Conservation (phyloP, 2,329 filamentous ascomycete genomes). For the Tothia fuscella region DNA sequence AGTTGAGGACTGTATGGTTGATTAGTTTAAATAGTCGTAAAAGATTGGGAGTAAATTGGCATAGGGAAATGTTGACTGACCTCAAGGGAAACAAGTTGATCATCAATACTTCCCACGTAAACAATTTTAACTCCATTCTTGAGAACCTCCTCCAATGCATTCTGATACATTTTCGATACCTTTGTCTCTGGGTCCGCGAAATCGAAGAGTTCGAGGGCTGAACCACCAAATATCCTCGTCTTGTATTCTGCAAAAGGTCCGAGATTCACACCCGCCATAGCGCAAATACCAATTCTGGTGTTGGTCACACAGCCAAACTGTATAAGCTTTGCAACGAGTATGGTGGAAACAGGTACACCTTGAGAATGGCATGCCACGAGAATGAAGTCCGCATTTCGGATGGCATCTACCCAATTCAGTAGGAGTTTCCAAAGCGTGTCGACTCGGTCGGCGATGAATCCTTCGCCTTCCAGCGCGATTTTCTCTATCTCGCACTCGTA, state of each 20-base stretch:
- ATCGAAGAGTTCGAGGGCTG: constrained; percentile 89
- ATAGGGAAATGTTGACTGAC: constrained; percentile 31
- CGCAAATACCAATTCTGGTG: constrained; percentile 74
- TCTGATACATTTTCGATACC: constrained; percentile 71
- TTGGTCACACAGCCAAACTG: constrained; percentile 73
- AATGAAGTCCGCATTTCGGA: constrained; percentile 78
- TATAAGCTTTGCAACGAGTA: constrained; percentile 86
- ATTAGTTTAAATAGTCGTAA: neutral
- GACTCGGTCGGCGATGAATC: constrained; percentile 78
- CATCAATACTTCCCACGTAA: constrained; percentile 89
- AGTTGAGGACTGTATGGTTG: constrained; percentile 52
- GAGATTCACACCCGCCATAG: constrained; percentile 80
- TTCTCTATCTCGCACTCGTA: constrained; percentile 79
- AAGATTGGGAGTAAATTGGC: neutral
- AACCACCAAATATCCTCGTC: constrained; percentile 76
- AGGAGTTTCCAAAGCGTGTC: constrained; percentile 90
- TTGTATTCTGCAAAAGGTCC: constrained; percentile 90
- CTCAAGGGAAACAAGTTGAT: constrained; percentile 89
- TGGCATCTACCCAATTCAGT: constrained; percentile 86
- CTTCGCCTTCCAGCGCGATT: constrained; percentile 88
- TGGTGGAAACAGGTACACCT: constrained; percentile 84
- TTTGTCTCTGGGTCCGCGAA: constrained; percentile 73
- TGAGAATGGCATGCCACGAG: constrained; percentile 91
- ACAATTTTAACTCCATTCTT: constrained; percentile 71
- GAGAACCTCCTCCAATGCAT: constrained; percentile 61